A percentile compares a stretch with the other conserved stretches of the same genome.
These are phyloP conservation scores for Cladosporium oxysporum DNA, from an alignment of 2,329 filamentous ascomycete genomes.

Conservation along the genomic window DNA sequence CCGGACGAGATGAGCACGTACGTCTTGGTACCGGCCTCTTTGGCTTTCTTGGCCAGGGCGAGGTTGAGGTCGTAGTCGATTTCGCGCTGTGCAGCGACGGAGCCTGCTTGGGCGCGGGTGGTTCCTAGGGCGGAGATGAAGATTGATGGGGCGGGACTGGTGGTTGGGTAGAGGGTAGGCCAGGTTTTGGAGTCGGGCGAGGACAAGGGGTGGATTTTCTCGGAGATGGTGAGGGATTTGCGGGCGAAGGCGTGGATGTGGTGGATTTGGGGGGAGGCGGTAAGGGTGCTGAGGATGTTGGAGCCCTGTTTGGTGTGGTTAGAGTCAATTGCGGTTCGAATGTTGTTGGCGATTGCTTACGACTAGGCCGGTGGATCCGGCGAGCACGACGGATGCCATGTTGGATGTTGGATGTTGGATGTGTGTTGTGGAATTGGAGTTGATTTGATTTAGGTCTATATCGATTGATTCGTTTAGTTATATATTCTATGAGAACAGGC, in stretches of 20 bases:
- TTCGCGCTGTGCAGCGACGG: slow-evolving; percentile 77
- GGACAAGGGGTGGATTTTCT: slow-evolving; percentile 68
- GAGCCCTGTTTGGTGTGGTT: slow-evolving; percentile 57
- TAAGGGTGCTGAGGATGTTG: slow-evolving; percentile 68
- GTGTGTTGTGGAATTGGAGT: neutral
- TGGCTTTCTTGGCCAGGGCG: slow-evolving; percentile 73
- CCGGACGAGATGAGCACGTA: slow-evolving; percentile 74
- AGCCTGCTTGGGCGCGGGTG: slow-evolving; percentile 72
- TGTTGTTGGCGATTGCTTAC: slow-evolving; percentile 37
- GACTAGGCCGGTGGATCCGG: slow-evolving; percentile 67
- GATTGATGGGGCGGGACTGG: slow-evolving; percentile 51
- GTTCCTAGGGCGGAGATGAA: slow-evolving; percentile 82
- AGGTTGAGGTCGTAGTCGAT: slow-evolving; percentile 88
- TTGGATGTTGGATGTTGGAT: neutral
- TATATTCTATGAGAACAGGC: neutral
- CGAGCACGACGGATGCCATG: slow-evolving; percentile 56
- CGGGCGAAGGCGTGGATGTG: slow-evolving; percentile 66
- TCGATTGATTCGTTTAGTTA: neutral
- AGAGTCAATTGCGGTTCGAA: neutral
- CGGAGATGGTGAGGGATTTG: slow-evolving; percentile 55
- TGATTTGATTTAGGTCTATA: neutral
- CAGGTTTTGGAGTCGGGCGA: slow-evolving; percentile 70
- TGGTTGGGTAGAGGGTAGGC: slow-evolving; percentile 61
- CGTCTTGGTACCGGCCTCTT: slow-evolving; percentile 67
- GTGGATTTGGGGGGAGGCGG: slow-evolving; percentile 55